Base-by-base conservation (phyloP, 257 asterid species). In the Solanum tarijense region DNA sequence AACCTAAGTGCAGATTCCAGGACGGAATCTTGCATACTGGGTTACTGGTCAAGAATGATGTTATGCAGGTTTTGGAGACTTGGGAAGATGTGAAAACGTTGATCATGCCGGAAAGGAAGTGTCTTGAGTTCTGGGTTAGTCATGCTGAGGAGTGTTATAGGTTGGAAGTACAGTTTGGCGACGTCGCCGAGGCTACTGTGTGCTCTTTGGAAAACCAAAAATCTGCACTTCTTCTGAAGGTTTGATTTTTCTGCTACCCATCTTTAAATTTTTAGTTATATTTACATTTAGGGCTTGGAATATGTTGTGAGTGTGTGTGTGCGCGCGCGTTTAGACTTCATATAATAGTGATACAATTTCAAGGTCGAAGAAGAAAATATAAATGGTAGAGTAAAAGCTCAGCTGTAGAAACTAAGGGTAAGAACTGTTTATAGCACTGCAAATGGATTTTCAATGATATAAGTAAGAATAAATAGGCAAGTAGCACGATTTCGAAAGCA, bases 101-200 rank as follows among this genome's bases (percentile, higher is more conserved):
- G 98, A 88, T 97, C 73, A 89, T 93, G 94, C 98, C 97, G n/a
- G 98, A 96, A 90, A 96, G 94, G 91, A 89, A 89, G 82, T 90
- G 43, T 72, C 58, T 97, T 75, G 94, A 94, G 72, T 90, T 95
- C 84, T 92, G 93, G 91, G 89, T 97, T 89, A 72, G 83, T 88
- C 86, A 83, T 43, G 89, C 88, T 10, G 91, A 90, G 7, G 92
- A 90, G 71, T 84, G 92, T 43, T 97, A 93, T 89, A 97, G 88
- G 89, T 48, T 96, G 90, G 99, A 97, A 87, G 93, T 94, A 65
- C 96, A 93, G 75, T 97, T 91, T 92, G 95, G 89, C 43, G 99
- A 97, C 91, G 90, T 97, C 41, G n/a, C 89, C 86, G 96, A 94
- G 91, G 91, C 92, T 69, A 87, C 86, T 39, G 87, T 72, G 75